phyloP scores from a whole-genome alignment of 1,284 basidiomycete genomes.

The Phlebopus sp. region DNA sequence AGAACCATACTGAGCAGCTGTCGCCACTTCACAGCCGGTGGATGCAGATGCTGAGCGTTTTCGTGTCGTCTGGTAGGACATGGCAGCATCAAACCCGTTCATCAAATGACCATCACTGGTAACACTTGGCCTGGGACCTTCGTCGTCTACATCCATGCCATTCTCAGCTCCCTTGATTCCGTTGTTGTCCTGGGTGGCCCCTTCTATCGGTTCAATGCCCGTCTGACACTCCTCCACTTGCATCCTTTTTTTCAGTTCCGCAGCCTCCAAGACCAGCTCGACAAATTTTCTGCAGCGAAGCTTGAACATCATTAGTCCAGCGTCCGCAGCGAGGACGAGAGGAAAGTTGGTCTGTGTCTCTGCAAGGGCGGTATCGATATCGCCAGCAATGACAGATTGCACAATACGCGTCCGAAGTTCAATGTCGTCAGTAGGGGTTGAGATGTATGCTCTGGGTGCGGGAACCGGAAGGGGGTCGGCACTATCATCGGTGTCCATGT shows the following conservation, averaged over 20 bases:
- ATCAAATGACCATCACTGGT: slow-evolving; percentile 21
- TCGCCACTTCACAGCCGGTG: slow-evolving; percentile 25
- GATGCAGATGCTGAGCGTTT: slow-evolving; percentile 24
- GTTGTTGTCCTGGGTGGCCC: slow-evolving; percentile 24
- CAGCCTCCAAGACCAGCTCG: slow-evolving; percentile 69
- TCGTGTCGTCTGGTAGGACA: slow-evolving; percentile 30
- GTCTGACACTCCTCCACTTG: slow-evolving; percentile 35
- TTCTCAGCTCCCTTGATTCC: slow-evolving; percentile 32
- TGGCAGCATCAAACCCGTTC: slow-evolving; percentile 25
- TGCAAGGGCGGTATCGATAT: slow-evolving; percentile 67
- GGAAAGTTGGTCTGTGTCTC: slow-evolving; percentile 57
- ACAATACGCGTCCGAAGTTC: slow-evolving; percentile 68
- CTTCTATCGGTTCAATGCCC: slow-evolving; percentile 26
- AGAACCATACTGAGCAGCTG: slow-evolving; percentile 46
- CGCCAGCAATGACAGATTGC: slow-evolving; percentile 62
- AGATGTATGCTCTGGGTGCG: slow-evolving; percentile 6
- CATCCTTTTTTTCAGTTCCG: slow-evolving; percentile 61
- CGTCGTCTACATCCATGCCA: slow-evolving; percentile 55
- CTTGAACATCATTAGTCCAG: slow-evolving; percentile 69
- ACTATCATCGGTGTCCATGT: slow-evolving; percentile 33
- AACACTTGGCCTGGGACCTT: slow-evolving; percentile 22
- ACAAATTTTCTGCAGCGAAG: slow-evolving; percentile 80
- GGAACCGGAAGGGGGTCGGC: slow-evolving; percentile 5
- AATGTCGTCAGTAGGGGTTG: slow-evolving; percentile 44
- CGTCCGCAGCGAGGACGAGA: slow-evolving; percentile 60